phyloP scores from a whole-genome alignment of 768 basidiomycete species.

The Trametes elegans region DNA sequence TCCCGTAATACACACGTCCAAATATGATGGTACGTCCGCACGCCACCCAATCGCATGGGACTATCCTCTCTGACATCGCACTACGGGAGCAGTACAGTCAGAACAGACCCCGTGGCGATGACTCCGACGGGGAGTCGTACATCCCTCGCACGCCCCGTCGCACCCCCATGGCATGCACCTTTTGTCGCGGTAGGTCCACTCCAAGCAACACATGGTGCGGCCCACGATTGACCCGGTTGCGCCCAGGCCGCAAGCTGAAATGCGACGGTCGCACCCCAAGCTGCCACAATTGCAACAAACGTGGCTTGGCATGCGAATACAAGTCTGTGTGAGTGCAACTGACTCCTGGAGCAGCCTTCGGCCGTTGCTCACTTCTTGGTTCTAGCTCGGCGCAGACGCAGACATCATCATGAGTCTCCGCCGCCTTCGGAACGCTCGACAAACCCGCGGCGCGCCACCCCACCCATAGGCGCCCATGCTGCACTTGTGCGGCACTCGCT shows the following conservation, averaged over 20 bases:
- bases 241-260: constrained; percentile 64
- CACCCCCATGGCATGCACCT: constrained; percentile 72
- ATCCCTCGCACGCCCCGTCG: constrained; percentile 38
- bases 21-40: constrained; percentile 5
- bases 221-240: not conserved
- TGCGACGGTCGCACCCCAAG: constrained; percentile 71
- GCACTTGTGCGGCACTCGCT: too few species aligned
- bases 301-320: constrained; percentile 58
- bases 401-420: too few species aligned
- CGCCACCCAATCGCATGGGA: too few species aligned
- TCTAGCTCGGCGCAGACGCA: too few species aligned
- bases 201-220: not conserved
- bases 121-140: constrained; percentile 28
- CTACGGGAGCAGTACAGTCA: constrained; percentile 13
- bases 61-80: not conserved
- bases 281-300: constrained; percentile 64
- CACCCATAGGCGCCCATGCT: too few species aligned
- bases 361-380: not conserved
- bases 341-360: not conserved
- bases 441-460: too few species aligned
- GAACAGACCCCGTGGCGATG: constrained; percentile 13
- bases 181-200: constrained; percentile 57
- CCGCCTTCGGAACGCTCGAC: too few species aligned
- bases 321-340: constrained; percentile 56
- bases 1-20: not conserved